Evolutionary conservation across 1,284 basidiomycete genomes (phyloP).

Genomic region (Ustilago bromivora): DNA sequence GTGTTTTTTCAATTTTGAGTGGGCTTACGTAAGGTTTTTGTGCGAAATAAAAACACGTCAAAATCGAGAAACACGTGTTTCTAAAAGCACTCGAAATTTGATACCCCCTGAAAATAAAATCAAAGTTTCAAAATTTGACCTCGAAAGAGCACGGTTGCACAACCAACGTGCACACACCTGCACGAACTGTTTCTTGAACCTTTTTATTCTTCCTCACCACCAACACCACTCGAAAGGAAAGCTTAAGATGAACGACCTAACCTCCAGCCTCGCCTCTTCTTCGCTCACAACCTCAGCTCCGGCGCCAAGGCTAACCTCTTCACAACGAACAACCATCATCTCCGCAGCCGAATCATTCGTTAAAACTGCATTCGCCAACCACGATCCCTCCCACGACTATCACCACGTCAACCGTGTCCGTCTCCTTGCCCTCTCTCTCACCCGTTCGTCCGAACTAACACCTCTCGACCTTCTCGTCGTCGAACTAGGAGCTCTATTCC

Average conservation of each 20-base stretch:
- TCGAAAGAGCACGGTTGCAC: conserved; percentile 5
- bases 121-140: conserved; percentile 1
- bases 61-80: not conserved
- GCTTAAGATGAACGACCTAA: conserved; percentile 18
- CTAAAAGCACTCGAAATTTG: not conserved
- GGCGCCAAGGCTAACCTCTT: not conserved
- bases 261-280: not conserved
- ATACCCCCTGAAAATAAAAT: not conserved
- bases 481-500: conserved; percentile 81
- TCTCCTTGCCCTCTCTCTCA: conserved; percentile 78
- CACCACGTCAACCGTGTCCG: conserved; percentile 89
- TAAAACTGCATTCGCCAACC: conserved; percentile 76
- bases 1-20: no score
- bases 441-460: conserved; percentile 72
- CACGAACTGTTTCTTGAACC: not conserved
- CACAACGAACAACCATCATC: conserved; percentile 16
- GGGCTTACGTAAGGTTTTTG: no score
- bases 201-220: not conserved
- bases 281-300: not conserved
- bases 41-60: no score
- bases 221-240: not conserved
- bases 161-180: not conserved
- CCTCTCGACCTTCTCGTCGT: conserved; percentile 77
- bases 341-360: conserved; percentile 28
- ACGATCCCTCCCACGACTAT: conserved; percentile 90